Evolutionary conservation across 306 rosid genomes (phyloP), one percentile per base, ranked within the genome.

Genomic region (Ammopiptanthus mongolicus): DNA sequence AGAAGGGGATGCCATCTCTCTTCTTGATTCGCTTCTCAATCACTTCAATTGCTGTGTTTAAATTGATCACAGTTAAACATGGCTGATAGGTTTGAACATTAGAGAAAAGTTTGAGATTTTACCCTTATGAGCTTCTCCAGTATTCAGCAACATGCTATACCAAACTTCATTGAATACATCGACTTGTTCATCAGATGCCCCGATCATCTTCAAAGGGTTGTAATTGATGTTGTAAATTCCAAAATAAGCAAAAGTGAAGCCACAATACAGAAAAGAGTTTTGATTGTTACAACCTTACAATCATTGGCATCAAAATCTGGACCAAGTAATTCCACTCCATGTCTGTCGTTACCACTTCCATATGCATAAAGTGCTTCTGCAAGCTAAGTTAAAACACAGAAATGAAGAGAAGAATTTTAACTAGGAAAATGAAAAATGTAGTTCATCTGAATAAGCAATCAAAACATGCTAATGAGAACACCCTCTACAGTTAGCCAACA

Each of bases 141-240:
- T 74, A 44, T 86, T 85, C 81, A 94, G 77, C 79, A 91, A 65
- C 90, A 86, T 84, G 57, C 41, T 68, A 70, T 88, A 94, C 95
- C 97, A 91, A 37, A 91, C 90, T 76, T 91, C 95, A 50, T 87
- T 90, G 85, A 91, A 94, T 69, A 90, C 91, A 62, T 90, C 98
- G 12, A 87, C 71, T 78, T 94, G 98, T 88, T 94, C 98, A 47
- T 88, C 89, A 1, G 98, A 90, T 37, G 97, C 98, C 6, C 98
- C 97, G 13, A 94, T 87, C 25, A 81, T 76, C 98, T 94, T 47
- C 75, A 82, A 31, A 83, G 10, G 31, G 80, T 9, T 31, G 48
- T 33, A 42, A 17, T 31, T 48, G 25, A 12, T 17, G 7, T 56
- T 28, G 28, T 59, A 34, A 82, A 76, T 11, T 23, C 10, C 15